Percentiles rank a stretch among this genome's conserved stretches.
These are phyloP conservation scores for Mycena epipterygia DNA, from an alignment of 768 basidiomycete species.

Conservation along the genomic window DNA sequence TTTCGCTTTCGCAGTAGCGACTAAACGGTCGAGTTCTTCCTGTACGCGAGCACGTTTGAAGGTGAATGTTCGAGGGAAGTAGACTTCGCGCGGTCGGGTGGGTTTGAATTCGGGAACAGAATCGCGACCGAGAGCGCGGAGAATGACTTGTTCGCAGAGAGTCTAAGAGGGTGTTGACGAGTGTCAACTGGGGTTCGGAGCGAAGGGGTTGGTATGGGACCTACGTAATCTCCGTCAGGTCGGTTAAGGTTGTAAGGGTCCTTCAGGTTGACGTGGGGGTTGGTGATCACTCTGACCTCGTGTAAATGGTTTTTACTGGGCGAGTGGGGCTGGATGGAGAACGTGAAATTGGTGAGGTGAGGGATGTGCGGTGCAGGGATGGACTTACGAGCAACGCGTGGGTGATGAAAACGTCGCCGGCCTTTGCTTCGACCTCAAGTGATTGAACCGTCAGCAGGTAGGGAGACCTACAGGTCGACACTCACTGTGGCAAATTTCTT, in stretches of 20 bases:
- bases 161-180: slow-evolving; percentile 13
- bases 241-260: slow-evolving; percentile 27
- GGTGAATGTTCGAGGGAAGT: slow-evolving; percentile 30
- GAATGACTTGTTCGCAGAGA: slow-evolving; percentile 31
- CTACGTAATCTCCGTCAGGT: slow-evolving; percentile 25
- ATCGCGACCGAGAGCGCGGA: slow-evolving; percentile 27
- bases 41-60: slow-evolving; percentile 28
- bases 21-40: slow-evolving; percentile 25
- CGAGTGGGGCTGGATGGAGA: slow-evolving; percentile 23
- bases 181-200: slow-evolving; percentile 14
- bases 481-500: slow-evolving; percentile 27
- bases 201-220: slow-evolving; percentile 5
- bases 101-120: slow-evolving; percentile 28
- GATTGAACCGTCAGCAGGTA: slow-evolving; percentile 15
- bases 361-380: slow-evolving; percentile 9
- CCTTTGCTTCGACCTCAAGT: slow-evolving; percentile 29
- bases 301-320: slow-evolving; percentile 28
- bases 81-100: slow-evolving; percentile 23
- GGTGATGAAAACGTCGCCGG: slow-evolving; percentile 25
- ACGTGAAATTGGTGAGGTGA: slow-evolving; percentile 14
- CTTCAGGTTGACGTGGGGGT: slow-evolving; percentile 29
- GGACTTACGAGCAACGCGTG: slow-evolving; percentile 24
- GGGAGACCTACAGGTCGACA: slow-evolving; percentile 10
- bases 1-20: slow-evolving; percentile 16
- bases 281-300: slow-evolving; percentile 28